phyloP scores from a whole-genome alignment of 148 eudicot species.

The Drosera capensis region DNA sequence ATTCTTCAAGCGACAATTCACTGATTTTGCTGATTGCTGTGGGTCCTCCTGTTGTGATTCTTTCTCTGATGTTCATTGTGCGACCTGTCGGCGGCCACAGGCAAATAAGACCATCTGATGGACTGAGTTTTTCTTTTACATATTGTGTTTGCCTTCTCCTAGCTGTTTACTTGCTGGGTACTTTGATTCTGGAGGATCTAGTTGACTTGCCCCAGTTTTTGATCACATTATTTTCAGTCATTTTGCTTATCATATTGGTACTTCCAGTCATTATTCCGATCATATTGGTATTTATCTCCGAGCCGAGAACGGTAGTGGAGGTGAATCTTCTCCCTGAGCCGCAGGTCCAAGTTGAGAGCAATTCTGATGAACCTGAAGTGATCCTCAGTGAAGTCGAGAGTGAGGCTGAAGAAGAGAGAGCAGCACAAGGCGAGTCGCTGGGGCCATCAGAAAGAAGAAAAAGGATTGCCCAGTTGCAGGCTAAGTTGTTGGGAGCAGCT shows the following conservation, averaged over 20 bases:
- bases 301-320: too few relatives aligned
- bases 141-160: slow-evolving; percentile 30
- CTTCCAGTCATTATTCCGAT: slow-evolving; percentile 34
- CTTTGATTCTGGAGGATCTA: slow-evolving; percentile 29
- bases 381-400: slow-evolving; percentile 36
- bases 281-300: slow-evolving; percentile 9
- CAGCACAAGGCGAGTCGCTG: slow-evolving; percentile 12
- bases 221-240: slow-evolving; percentile 12
- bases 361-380: slow-evolving; percentile 15
- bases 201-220: slow-evolving; percentile 15
- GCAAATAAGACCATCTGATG: slow-evolving; percentile 42
- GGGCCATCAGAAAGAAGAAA: slow-evolving; percentile 17
- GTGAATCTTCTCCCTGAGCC: slow-evolving; percentile 20
- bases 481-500: slow-evolving; percentile 45
- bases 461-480: slow-evolving; percentile 35
- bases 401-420: slow-evolving; percentile 28
- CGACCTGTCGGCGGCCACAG: slow-evolving; percentile 49
- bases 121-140: slow-evolving; percentile 28
- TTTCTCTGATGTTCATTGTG: slow-evolving; percentile 34
- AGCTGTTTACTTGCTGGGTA: slow-evolving; percentile 27
- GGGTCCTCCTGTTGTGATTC: slow-evolving; percentile 30
- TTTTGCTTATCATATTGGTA: slow-evolving; percentile 22
- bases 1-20: slow-evolving; percentile 20
- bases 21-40: slow-evolving; percentile 40
- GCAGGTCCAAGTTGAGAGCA: slow-evolving; percentile 13